A percentile compares a stretch with the other conserved stretches of the same genome.
Evolutionary conservation across 805 yeast species (phyloP).

Genomic region (Schwanniomyces occidentalis): DNA sequence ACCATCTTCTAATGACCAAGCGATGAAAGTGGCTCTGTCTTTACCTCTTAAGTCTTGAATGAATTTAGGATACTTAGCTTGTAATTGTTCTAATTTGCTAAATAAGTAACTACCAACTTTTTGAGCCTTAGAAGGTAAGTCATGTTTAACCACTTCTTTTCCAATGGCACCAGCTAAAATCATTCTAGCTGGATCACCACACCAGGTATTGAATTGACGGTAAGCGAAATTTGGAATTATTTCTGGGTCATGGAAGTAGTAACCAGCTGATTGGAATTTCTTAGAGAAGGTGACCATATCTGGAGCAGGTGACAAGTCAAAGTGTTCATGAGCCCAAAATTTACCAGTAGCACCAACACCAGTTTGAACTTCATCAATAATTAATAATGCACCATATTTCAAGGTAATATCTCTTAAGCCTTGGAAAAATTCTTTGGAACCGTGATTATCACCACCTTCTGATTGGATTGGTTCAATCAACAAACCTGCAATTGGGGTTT

Average conservation of each 20-base stretch:
- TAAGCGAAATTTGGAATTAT: constrained; percentile 62
- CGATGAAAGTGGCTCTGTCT: constrained; percentile 74
- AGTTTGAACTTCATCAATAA: constrained; percentile 73
- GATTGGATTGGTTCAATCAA: constrained; percentile 66
- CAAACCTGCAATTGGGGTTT: constrained; percentile 65
- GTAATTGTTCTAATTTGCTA: constrained; percentile 52
- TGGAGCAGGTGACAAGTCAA: constrained; percentile 59
- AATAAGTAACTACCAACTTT: constrained; percentile 70
- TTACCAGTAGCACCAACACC: constrained; percentile 76
- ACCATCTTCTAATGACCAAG: constrained; percentile 65
- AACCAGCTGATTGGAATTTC: constrained; percentile 74
- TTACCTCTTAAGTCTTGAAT: constrained; percentile 68
- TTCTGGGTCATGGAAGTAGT: constrained; percentile 59
- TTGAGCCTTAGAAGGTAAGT: constrained; percentile 54
- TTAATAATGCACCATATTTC: constrained; percentile 57
- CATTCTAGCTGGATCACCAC: constrained; percentile 74
- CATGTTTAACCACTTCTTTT: constrained; percentile 60
- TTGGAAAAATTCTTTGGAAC: constrained; percentile 60
- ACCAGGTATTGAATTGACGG: constrained; percentile 78
- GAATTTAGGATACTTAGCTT: constrained; percentile 52
- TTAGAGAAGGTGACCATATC: constrained; percentile 72
- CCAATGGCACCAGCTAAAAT: constrained; percentile 72
- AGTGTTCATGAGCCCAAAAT: constrained; percentile 74
- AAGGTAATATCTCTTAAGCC: constrained; percentile 59
- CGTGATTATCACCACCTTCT: constrained; percentile 79